Evolutionary conservation across 2,329 filamentous ascomycete species (phyloP).

Genomic region (Fusarium caatingaense): DNA sequence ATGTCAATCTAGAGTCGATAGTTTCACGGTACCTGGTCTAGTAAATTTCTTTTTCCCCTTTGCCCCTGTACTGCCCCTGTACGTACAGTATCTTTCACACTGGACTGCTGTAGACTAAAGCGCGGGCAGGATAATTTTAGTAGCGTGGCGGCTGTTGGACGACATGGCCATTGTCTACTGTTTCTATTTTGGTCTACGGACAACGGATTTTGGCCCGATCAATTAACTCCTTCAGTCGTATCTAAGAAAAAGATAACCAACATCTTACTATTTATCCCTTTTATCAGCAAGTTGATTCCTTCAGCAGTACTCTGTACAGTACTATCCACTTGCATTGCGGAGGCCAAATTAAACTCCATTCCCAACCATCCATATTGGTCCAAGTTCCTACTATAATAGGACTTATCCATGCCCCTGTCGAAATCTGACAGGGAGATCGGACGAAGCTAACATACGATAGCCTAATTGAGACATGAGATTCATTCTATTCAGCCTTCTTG

Average conservation of each 20-base stretch:
- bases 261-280: not conserved
- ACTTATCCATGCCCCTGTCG: slow-evolving; percentile 15
- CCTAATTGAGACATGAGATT: not conserved
- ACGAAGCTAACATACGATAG: not conserved
- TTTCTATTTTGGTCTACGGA: slow-evolving; percentile 29
- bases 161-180: not conserved
- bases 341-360: not conserved
- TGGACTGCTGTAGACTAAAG: not conserved
- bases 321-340: slow-evolving; percentile 20
- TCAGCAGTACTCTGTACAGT: not conserved
- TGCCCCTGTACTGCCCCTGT: not conserved
- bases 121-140: slow-evolving; percentile 31
- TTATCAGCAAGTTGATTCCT: not conserved
- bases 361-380: slow-evolving; percentile 17
- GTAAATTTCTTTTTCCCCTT: slow-evolving; percentile 1
- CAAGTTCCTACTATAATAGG: slow-evolving; percentile 5
- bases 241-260: not conserved
- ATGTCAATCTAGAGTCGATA: slow-evolving; percentile 13
- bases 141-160: slow-evolving; percentile 10
- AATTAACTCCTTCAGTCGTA: not conserved
- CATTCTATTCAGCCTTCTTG: not conserved
- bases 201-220: not conserved
- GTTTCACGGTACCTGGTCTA: slow-evolving; percentile 14
- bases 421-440: slow-evolving; percentile 13
- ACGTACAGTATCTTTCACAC: not conserved